Evolutionary conservation across 176 grass and related monocot species (phyloP), one percentile per base, ranked within the genome.

Genomic region (Paspalum notatum): DNA sequence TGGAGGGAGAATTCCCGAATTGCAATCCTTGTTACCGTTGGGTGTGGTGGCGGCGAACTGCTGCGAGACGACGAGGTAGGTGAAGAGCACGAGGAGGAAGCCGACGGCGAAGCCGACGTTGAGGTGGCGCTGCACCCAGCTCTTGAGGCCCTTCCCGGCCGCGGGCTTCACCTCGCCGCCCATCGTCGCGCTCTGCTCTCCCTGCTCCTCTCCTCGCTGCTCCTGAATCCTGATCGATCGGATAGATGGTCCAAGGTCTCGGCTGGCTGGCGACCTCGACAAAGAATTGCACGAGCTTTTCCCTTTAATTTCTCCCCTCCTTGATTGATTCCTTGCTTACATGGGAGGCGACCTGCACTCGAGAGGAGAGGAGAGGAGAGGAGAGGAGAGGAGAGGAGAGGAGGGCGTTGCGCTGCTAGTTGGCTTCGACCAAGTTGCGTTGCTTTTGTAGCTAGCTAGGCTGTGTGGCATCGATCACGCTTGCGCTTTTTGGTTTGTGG

Each of bases 51-150:
- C 9, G 48, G 26, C 61, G 74, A 83, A 88, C 69, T 92, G 90
- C 18, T 85, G 57, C 24, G 90, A 90, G 50, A 90, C 74, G 43
- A 85, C 54, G 83, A 83, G 42, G 51, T 95, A 95, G 51, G 93
- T 90, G 71, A 95, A 47, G 16, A 95, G 76, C 18, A 95, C 74
- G 44, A 95, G 78, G 79, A 95, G 75, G 77, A 95, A 88, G 3
- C 90, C 93, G 11, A 75, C 64, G 62, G 78, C 69, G 83, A 94
- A 94, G 24, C 84, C 82, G 47, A 80, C 17, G 58, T 85, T 87
- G 55, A 90, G 63, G 55, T 72, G 69, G 40, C 82, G 75, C 70
- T 84, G 88, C 59, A 64, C 81, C 52, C 81, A 80, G 78, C 61
- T 62, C 74, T 10, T 87, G 13, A 75, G 9, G 4, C 55, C 52